phyloP scores from a whole-genome alignment of 108 stramenopile genomes.

The Licmophora abbreviata region DNA sequence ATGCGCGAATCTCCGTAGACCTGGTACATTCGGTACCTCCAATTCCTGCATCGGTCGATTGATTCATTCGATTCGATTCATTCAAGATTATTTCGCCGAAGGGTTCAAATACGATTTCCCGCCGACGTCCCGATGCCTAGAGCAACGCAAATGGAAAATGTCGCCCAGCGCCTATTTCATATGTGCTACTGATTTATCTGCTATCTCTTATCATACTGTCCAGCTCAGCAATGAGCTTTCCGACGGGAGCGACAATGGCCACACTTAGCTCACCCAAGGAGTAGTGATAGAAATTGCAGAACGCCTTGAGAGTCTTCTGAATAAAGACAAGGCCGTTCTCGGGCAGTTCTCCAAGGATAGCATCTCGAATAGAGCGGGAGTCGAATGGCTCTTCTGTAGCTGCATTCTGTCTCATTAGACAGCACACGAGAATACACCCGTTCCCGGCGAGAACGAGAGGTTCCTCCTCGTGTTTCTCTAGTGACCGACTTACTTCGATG shows the following conservation, averaged over 20 bases:
- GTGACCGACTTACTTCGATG: neutral
- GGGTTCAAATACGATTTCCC: no score
- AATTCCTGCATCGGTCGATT: no score
- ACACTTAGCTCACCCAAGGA: constrained; percentile 75
- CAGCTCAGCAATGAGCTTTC: constrained; percentile 52
- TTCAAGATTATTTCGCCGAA: no score
- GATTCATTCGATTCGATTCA: no score
- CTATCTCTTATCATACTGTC: constrained; percentile 12
- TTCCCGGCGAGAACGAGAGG: constrained; percentile 72
- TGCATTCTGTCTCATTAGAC: constrained; percentile 43
- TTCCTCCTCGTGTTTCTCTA: constrained; percentile 51
- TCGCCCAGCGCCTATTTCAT: no score
- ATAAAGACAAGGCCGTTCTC: constrained; percentile 37
- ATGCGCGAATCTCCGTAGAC: no score
- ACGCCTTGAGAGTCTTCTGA: constrained; percentile 70
- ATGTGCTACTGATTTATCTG: no score
- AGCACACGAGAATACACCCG: constrained; percentile 72
- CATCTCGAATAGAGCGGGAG: constrained; percentile 22
- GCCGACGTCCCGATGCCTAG: no score
- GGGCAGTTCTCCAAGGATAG: constrained; percentile 36
- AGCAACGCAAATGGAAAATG: no score
- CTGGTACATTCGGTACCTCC: no score
- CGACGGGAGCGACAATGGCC: constrained; percentile 66
- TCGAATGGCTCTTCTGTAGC: constrained; percentile 9
- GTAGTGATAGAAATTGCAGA: constrained; percentile 79